A percentile compares a stretch with the other conserved stretches of the same genome.
Conservation (phyloP, 805 yeast species). For the Lachancea nothofagi region DNA sequence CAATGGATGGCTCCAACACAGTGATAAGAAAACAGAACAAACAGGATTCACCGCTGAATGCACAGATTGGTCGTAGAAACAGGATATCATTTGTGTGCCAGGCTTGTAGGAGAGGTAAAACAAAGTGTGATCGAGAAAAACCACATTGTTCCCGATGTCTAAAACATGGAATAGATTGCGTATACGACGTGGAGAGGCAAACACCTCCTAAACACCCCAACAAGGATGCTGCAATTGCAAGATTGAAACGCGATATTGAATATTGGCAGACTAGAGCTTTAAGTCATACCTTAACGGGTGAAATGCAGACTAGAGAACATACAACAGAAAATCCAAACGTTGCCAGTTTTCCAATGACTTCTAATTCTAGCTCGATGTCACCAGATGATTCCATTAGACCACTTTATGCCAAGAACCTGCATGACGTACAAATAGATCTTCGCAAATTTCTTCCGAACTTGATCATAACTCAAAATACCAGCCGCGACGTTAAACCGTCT, state of each 20-base stretch:
- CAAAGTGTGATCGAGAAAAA: slow-evolving; percentile 32
- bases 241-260: slow-evolving; percentile 29
- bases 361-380: not conserved
- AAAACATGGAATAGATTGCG: slow-evolving; percentile 24
- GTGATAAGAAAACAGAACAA: too few relatives aligned
- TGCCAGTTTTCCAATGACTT: not conserved
- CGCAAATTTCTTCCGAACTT: slow-evolving; percentile 27
- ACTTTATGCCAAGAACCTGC: not conserved
- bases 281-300: slow-evolving; percentile 3
- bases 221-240: slow-evolving; percentile 29
- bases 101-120: slow-evolving; percentile 30
- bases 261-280: slow-evolving; percentile 30
- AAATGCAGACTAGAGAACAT: not conserved
- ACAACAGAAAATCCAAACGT: not conserved
- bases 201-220: slow-evolving; percentile 30
- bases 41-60: not conserved
- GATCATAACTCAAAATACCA: slow-evolving; percentile 28
- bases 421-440: slow-evolving; percentile 24
- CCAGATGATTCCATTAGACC: not conserved
- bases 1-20: not conserved
- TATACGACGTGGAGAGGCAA: slow-evolving; percentile 31
- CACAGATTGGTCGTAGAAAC: slow-evolving; percentile 16
- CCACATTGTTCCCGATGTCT: slow-evolving; percentile 30
- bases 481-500: slow-evolving; percentile 31
- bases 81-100: slow-evolving; percentile 33